Evolutionary conservation across 2,329 filamentous ascomycete genomes (phyloP).

Genomic region (Lachnellula subtilissima): DNA sequence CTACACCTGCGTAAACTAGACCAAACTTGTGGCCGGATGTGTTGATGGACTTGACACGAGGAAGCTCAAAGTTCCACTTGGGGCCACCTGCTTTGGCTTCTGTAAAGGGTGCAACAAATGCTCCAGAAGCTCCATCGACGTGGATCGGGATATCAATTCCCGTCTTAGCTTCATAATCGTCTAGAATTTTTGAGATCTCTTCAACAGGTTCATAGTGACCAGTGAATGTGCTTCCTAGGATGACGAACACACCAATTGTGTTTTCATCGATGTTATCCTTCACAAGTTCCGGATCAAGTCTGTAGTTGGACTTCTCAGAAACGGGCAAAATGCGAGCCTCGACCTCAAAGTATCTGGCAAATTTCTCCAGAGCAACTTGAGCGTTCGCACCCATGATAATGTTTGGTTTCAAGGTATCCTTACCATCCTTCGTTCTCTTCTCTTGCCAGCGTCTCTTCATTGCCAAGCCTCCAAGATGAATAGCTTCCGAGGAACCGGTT

Average conservation of each 20-base stretch:
- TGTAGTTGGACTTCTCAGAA: slow-evolving; percentile 53
- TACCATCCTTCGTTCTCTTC: slow-evolving; percentile 52
- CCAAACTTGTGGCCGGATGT: slow-evolving; percentile 58
- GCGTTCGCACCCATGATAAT: slow-evolving; percentile 72
- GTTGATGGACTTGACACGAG: slow-evolving; percentile 63
- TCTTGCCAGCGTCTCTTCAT: slow-evolving; percentile 75
- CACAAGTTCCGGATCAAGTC: slow-evolving; percentile 60
- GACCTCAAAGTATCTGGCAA: slow-evolving; percentile 69
- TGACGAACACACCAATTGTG: slow-evolving; percentile 71
- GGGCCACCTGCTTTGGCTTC: slow-evolving; percentile 48
- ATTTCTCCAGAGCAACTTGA: slow-evolving; percentile 69
- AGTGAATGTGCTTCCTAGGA: slow-evolving; percentile 68
- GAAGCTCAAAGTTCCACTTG: slow-evolving; percentile 61
- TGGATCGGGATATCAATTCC: slow-evolving; percentile 64
- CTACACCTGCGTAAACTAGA: slow-evolving; percentile 62
- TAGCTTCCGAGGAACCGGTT: slow-evolving; percentile 66
- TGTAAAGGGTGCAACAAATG: slow-evolving; percentile 58
- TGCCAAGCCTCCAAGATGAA: slow-evolving; percentile 64
- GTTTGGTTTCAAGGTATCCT: slow-evolving; percentile 61
- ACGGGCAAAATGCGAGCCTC: slow-evolving; percentile 62
- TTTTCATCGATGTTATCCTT: slow-evolving; percentile 68
- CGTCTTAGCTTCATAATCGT: slow-evolving; percentile 56
- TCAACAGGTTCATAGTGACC: slow-evolving; percentile 70
- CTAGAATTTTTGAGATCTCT: slow-evolving; percentile 60
- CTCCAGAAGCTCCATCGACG: slow-evolving; percentile 58